Base-by-base conservation (phyloP, 257 asterid species). In the Handroanthus guayacan region DNA sequence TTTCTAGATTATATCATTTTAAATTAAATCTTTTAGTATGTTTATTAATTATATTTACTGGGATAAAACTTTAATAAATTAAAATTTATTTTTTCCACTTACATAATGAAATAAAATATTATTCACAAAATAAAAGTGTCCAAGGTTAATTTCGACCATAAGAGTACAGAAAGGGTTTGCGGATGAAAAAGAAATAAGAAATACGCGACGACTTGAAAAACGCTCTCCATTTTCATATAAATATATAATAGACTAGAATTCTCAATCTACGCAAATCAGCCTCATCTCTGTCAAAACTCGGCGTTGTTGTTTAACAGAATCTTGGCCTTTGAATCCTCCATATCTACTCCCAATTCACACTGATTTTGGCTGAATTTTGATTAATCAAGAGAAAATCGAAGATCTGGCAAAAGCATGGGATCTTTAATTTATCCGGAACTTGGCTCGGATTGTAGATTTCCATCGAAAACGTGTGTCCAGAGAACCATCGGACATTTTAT, bases 261-360 rank as follows among this genome's bases (percentile, higher is more conserved):
- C n/a, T 51, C 69, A 70, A 38, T 68, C 58, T 64, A 37, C 67
- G 17, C 51, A 75, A 72, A 68, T 77, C 82, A 71, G 68, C 41
- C 77, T 80, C 83, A 39, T 31, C 81, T 79, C 86, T 85, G 94
- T 87, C 85, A 79, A 90, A 86, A 89, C 85, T 87, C 93, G 92
- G 82, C 90, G 84, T 79, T 84, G 84, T 79, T 84, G 96, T 81
- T 78, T 73, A 63, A 67, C 83, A 79, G 95, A 92, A 90, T 92
- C 97, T 90, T 82, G 77, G 78, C 80, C 79, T 74, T 75, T 50
- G 63, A 8, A 36, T 38, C 79, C 77, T 56, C 76, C 65, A 69
- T 51, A 52, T 25, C 13, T 50, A 75, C 84, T 34, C 58, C 75
- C 79, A 34, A 14, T 72, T 43, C 37, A 38, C 71, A 69, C 83